Evolutionary conservation across 2,329 filamentous ascomycete species (phyloP).

Genomic region (Stagonosporopsis vannaccii): DNA sequence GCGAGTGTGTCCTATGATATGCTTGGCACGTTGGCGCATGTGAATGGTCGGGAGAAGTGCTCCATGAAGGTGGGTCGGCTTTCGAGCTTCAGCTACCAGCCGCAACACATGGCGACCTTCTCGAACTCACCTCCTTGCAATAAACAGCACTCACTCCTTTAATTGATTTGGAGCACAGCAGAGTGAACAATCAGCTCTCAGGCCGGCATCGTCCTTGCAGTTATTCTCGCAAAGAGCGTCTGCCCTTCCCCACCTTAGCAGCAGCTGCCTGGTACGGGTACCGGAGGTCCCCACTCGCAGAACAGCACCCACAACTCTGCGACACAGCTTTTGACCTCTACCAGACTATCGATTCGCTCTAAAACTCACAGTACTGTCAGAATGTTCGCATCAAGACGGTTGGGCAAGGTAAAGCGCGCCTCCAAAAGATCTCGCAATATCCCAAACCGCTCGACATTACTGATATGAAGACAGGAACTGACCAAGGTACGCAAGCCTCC

Average conservation of each 20-base stretch:
- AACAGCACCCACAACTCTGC: background rate
- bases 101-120: background rate
- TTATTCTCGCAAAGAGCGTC: background rate
- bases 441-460: background rate
- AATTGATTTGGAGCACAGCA: background rate
- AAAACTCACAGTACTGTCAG: slow-evolving; percentile 1
- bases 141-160: background rate
- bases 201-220: background rate
- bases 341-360: background rate
- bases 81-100: slow-evolving; percentile 8
- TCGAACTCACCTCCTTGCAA: background rate
- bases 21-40: background rate
- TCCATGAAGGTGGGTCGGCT: slow-evolving; percentile 10
- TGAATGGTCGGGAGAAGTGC: slow-evolving; percentile 7
- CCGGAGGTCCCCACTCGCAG: background rate
- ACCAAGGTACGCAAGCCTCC: slow-evolving; percentile 26
- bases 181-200: background rate
- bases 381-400: slow-evolving; percentile 61
- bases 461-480: slow-evolving; percentile 23
- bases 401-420: slow-evolving; percentile 53
- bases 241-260: slow-evolving; percentile 19
- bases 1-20: background rate
- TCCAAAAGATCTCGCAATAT: background rate
- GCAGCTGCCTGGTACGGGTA: slow-evolving; percentile 1
- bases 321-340: background rate